Evolutionary conservation across 805 yeast species (phyloP), one percentile per base, ranked within the genome.

Genomic region (Ascoidea tarda): DNA sequence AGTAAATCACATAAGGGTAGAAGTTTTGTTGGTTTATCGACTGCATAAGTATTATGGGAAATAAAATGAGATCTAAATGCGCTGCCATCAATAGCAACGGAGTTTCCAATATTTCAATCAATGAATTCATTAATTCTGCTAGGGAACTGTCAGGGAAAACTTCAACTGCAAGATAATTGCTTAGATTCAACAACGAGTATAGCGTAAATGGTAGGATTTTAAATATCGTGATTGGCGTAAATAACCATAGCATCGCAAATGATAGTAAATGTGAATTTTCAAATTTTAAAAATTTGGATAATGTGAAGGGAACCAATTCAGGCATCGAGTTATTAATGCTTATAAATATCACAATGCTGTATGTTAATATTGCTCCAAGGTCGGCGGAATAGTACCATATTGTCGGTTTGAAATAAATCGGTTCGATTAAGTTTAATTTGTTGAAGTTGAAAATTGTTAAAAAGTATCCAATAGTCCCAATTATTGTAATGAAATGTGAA

Each of bases 41-140:
- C 45, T 55, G 55, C 28, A 55, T 47, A 47, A 55, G 55, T 21
- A 54, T 50, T 4, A 54, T 46, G 21, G 54, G 57, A 42, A 57
- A 55, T 16, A 57, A 45, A n/a, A 57, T n/a, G 6, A 54, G 32
- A 46, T 63, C 66, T 44, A 79, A 76, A 56, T 76, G 77, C 57
- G 85, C 86, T 32, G 93, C 95, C 14, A 96, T 95, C 32, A 76
- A 77, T 63, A 76, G 77, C 53, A 70, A 77, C 60, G 84, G 82
- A 56, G 81, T 95, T 4, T 82, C 79, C 65, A 86, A 81, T 63
- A 69, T 74, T 46, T 70, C 72, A 81, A 57, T 73, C 75, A 54
- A 79, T 79, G 59, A 69, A 84, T 54, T 70, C 75, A 50, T 83
- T 81, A 64, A 71, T 74, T 46, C 85, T 79, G 62, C 28, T 2